These are phyloP conservation scores for Piloderma croceum DNA, from an alignment of 768 basidiomycete species.

Conservation along the genomic window DNA sequence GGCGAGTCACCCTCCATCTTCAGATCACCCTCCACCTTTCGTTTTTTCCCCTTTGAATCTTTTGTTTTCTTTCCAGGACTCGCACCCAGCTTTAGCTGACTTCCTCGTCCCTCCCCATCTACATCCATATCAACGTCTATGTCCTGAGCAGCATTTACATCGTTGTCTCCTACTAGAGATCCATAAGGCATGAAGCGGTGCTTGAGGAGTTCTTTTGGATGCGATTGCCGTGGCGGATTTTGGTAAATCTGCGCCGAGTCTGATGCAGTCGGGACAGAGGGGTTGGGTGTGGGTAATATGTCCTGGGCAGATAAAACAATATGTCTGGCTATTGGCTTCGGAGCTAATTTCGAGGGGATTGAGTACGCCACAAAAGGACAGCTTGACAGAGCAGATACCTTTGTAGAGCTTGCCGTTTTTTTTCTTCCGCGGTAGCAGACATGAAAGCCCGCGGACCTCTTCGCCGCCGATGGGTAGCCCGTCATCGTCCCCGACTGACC, in stretches of 20 bases:
- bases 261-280: conserved; percentile 18
- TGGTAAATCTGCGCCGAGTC: conserved; percentile 25
- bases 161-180: conserved; percentile 29
- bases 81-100: conserved; percentile 12
- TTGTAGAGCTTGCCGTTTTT: conserved; percentile 55
- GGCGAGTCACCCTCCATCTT: conserved; percentile 19
- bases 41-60: conserved; percentile 34
- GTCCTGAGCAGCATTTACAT: conserved; percentile 21
- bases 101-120: conserved; percentile 12
- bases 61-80: no score
- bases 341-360: conserved; percentile 34
- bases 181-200: conserved; percentile 64
- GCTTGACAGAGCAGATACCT: conserved; percentile 33
- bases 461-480: conserved; percentile 44
- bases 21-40: conserved; percentile 44
- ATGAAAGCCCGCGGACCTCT: conserved; percentile 55
- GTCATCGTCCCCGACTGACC: conserved; percentile 46
- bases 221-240: conserved; percentile 51
- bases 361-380: neutral
- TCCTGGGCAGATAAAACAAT: conserved; percentile 55
- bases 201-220: conserved; percentile 56
- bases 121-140: neutral
- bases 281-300: conserved; percentile 29
- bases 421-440: conserved; percentile 58
- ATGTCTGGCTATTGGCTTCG: conserved; percentile 52